Base-by-base conservation (phyloP, 2,329 filamentous ascomycete species). In the Fusarium caatingaense region DNA sequence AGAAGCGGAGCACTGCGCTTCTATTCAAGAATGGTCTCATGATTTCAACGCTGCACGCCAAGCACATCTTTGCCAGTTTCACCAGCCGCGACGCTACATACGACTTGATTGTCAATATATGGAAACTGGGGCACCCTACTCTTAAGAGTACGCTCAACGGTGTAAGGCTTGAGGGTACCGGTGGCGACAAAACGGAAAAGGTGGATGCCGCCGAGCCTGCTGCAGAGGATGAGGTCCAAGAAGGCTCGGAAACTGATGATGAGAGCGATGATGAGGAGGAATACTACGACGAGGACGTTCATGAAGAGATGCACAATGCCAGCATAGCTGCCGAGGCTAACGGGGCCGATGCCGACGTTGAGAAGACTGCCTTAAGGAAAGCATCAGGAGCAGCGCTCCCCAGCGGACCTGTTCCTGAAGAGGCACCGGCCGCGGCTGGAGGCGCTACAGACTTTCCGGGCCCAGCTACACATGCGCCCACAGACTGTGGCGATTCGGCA, bases 21-120 rank as follows among this genome's bases (percentile, higher is more conserved):
- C 86, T 99, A 3, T 98, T 99, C 81, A 97, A 97, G 64, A 99
- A 99, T 77, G 97, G 95, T 6, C 92, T 99, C 58, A 96, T 97
- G 82, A 97, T 99, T 45, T 94, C 97, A 51, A 99, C 96, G 1
- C 83, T 98, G 15, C 96, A 99, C 78, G 94, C 96, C 45, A 94
- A 96, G 71, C 96, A 99, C 76, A 90, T 97, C 2, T 99, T 99
- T 81, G 94, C 96, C 58, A 98, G 94, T 80, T 93, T 99, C 71
- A 91, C 97, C 8, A 96, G 93, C 76, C 88, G 96, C 78, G 96
- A 99, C 80, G 93, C 94, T 5, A 98, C 97, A 0, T 99, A 98
- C 77, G 97, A 99, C 77, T 84, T 99, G 47, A 94, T 99, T 77
- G 92, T 99, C 71, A 97, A 97, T 64, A 98, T 99, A 62, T 99